phyloP scores from a whole-genome alignment of 73 alveolate species.

The Uronychia setigera region DNA sequence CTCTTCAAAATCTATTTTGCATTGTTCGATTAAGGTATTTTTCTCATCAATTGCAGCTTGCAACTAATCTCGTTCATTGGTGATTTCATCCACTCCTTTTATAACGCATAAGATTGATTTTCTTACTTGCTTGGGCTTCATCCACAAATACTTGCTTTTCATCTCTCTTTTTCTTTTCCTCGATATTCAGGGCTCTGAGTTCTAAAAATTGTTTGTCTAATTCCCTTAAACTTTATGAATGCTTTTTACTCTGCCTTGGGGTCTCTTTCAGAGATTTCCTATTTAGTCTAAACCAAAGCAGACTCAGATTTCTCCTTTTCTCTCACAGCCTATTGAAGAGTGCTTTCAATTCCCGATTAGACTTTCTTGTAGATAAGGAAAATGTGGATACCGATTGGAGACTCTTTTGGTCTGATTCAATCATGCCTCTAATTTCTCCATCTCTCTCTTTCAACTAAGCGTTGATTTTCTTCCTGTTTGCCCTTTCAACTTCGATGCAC shows the following conservation, averaged over 20 bases:
- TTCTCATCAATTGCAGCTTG: background rate
- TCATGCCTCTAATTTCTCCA: background rate
- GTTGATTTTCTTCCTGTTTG: background rate
- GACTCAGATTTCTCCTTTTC: background rate
- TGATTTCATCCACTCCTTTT: background rate
- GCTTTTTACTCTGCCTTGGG: background rate
- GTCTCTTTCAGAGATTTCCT: background rate
- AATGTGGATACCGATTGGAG: background rate
- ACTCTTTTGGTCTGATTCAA: background rate
- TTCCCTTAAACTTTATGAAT: background rate
- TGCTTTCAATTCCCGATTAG: background rate
- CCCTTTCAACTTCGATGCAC: background rate
- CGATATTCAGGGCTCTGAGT: background rate
- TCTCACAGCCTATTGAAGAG: background rate
- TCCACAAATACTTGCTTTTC: background rate
- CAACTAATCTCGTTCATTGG: background rate
- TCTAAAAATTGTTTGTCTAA: background rate
- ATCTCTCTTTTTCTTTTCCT: background rate
- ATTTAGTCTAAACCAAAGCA: background rate
- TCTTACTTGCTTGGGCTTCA: background rate
- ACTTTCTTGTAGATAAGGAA: background rate
- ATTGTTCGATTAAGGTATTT: background rate
- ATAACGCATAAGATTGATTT: background rate
- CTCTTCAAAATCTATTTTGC: background rate
- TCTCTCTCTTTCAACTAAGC: background rate